phyloP scores from a whole-genome alignment of 257 asterid genomes.

The Gynochthodes officinalis region DNA sequence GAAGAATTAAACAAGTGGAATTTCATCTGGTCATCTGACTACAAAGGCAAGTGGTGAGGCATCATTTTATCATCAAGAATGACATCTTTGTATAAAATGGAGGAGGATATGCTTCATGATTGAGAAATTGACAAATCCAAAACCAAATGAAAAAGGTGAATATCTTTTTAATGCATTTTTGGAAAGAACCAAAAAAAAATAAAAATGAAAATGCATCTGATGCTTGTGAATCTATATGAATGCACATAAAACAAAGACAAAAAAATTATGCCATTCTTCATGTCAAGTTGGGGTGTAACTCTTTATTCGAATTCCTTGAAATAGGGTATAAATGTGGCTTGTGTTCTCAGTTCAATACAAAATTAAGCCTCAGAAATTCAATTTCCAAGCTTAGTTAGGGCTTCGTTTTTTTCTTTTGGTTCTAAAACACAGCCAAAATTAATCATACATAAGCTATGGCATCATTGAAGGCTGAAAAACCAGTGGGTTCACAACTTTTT shows the following conservation, averaged over 20 bases:
- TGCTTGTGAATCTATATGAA: neutral
- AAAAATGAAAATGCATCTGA: constrained; percentile 1
- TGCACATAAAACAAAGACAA: too few species aligned
- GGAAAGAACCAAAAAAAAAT: too few species aligned
- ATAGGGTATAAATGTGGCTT: neutral
- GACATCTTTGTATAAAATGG: neutral
- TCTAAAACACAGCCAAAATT: too few species aligned
- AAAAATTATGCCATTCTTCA: constrained; percentile 10
- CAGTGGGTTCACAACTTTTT: constrained; percentile 11
- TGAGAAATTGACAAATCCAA: neutral
- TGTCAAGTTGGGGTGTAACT: neutral
- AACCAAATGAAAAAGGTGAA: too few species aligned
- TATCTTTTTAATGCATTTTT: neutral
- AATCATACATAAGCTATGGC: neutral
- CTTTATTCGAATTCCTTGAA: constrained; percentile 11
- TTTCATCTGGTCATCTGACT: constrained; percentile 1
- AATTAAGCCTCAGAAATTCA: neutral
- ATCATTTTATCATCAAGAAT: constrained; percentile 11
- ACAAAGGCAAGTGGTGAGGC: neutral
- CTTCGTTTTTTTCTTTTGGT: neutral
- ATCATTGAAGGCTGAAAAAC: constrained; percentile 16
- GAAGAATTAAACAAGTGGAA: neutral
- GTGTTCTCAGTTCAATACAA: neutral
- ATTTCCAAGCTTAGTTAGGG: too few species aligned
- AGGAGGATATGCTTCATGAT: constrained; percentile 1